phyloP scores from a whole-genome alignment of 768 basidiomycete genomes.

The Termitomyces sp. region DNA sequence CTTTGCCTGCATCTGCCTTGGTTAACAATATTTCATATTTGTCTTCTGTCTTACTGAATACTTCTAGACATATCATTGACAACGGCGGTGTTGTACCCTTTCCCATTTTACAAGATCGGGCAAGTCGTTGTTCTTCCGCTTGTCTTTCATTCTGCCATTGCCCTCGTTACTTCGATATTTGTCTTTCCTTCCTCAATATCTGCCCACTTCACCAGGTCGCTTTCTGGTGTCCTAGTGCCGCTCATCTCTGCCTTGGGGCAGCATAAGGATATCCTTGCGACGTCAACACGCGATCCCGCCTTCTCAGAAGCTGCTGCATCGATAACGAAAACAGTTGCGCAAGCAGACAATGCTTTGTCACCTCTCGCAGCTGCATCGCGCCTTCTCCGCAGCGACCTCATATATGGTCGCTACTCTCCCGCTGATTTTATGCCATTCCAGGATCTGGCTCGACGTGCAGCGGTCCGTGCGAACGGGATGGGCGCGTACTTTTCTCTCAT shows the following conservation, averaged over 20 bases:
- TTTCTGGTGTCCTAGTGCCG: conserved; percentile 44
- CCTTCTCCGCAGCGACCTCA: conserved; percentile 53
- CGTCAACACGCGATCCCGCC: conserved; percentile 31
- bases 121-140: conserved; percentile 50
- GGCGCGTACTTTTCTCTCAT: conserved; percentile 56
- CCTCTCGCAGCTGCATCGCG: conserved; percentile 46
- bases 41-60: background rate
- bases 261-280: conserved; percentile 41
- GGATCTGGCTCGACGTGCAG: conserved; percentile 40
- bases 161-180: conserved; percentile 43
- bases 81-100: conserved; percentile 58
- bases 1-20: conserved; percentile 56
- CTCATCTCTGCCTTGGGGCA: conserved; percentile 37
- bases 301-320: conserved; percentile 27
- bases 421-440: conserved; percentile 50
- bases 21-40: conserved; percentile 24
- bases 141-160: conserved; percentile 50
- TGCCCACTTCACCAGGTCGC: conserved; percentile 45
- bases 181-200: conserved; percentile 66
- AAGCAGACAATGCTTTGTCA: conserved; percentile 45
- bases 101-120: conserved; percentile 57
- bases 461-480: conserved; percentile 59
- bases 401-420: conserved; percentile 56
- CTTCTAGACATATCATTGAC: conserved; percentile 51
- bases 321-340: conserved; percentile 26